A percentile compares a stretch with the other conserved stretches of the same genome.
phyloP scores from a whole-genome alignment of 805 yeast genomes.

The Grigorovia yakushimaensis region DNA sequence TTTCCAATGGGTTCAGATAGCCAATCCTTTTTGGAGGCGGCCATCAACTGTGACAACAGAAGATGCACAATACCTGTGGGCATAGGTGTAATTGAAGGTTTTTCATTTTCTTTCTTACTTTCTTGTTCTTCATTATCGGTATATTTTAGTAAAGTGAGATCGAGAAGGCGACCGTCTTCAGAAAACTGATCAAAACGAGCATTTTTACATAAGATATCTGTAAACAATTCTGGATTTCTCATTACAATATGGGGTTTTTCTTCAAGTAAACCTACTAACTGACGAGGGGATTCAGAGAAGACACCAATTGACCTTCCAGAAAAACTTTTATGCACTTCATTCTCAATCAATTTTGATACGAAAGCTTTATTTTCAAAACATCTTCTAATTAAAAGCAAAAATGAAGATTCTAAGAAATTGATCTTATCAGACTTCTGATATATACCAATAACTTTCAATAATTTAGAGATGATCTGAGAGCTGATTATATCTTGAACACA shows the following conservation, averaged over 20 bases:
- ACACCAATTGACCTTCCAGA: conserved; percentile 27
- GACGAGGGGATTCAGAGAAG: conserved; percentile 31
- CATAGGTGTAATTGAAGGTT: conserved; percentile 1
- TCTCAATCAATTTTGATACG: conserved; percentile 38
- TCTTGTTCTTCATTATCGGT: conserved; percentile 8
- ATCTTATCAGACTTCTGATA: conserved; percentile 31
- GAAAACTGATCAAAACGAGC: conserved; percentile 38
- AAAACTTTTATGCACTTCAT: conserved; percentile 42
- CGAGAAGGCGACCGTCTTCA: conserved; percentile 26
- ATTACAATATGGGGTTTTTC: conserved; percentile 39
- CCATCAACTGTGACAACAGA: conserved; percentile 57
- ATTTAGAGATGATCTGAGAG: conserved; percentile 37
- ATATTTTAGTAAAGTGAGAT: conserved; percentile 21
- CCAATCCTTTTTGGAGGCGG: conserved; percentile 35
- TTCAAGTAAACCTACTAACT: conserved; percentile 37
- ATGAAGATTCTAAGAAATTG: conserved; percentile 36
- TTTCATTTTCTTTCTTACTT: conserved; percentile 6
- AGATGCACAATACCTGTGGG: conserved; percentile 52
- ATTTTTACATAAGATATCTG: conserved; percentile 35
- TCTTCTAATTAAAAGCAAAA: conserved; percentile 50
- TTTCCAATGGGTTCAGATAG: conserved; percentile 28
- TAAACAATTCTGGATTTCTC: conserved; percentile 41
- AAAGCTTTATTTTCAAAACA: conserved; percentile 55
- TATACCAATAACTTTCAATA: conserved; percentile 37
- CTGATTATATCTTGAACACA: conserved; percentile 34